Base-by-base conservation (phyloP, 2,329 filamentous ascomycete species). In the Paraphaeosphaeria sporulosa region DNA sequence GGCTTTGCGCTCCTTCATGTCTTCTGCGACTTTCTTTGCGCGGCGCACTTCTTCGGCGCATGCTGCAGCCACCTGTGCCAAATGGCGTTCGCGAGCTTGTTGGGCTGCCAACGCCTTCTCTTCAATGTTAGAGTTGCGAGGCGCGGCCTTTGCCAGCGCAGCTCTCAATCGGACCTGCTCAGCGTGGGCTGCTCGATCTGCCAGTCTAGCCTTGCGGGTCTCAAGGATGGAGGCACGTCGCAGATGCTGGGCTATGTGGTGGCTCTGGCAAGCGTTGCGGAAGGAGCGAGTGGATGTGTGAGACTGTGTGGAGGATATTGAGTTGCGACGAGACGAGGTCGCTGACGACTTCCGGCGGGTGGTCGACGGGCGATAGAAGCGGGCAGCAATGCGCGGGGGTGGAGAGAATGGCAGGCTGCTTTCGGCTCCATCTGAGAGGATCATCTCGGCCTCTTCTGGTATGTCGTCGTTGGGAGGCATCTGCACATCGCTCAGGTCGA, bases 21-120 rank as follows among this genome's bases (percentile, higher is more conserved):
- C 89, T 75, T 93, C 91, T 15, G 91, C 91, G n/a, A 94, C 85
- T 53, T 90, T 89, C 81, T 94, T 94, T 55, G 91, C 91, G 64
- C 91, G 86, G 73, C 90, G 89, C 17, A 95, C 92, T 74, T 95
- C 92, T 76, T 93, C 91, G 21, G 92, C 92, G 72, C 92, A 94
- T 61, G 87, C 85, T 51, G 91, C 90, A 4, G 92, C 90, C 46
- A 94, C 93, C 75, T 94, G 91, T 9, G 90, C 91, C 19, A 95
- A 79, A 68, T 94, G 92, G 68, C 90, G 90, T 79, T 94, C 90
- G 59, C 92, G 86, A 0, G 91, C 90, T 65, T 92, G 86, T 63
- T 93, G 88, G 5, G 91, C 92, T 6, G 92, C 92, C 60, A 93
- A 79, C 3, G 91, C 90, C 53, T 90, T 85, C 76, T 94, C 91